phyloP scores from a whole-genome alignment of 805 yeast species.

The Candida yuanshanica region DNA sequence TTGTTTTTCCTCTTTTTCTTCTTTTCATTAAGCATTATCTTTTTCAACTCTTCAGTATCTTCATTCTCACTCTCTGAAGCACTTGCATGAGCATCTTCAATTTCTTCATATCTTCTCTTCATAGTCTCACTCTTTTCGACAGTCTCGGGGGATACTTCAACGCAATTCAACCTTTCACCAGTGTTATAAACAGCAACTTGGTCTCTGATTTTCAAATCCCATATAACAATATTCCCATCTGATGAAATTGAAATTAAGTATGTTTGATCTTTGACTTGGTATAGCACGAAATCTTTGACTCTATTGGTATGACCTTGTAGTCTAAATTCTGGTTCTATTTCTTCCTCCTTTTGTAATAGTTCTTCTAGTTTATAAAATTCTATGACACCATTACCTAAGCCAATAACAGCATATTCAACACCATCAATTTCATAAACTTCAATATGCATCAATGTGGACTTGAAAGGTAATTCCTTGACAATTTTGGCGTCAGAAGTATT shows the following conservation, averaged over 20 bases:
- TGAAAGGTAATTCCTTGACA: conserved; percentile 44
- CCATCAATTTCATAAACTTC: conserved; percentile 43
- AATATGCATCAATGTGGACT: conserved; percentile 61
- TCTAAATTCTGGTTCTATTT: conserved; percentile 41
- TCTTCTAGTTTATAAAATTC: conserved; percentile 44
- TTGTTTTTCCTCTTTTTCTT: conserved; percentile 34
- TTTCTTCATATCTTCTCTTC: conserved; percentile 47
- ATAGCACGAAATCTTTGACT: conserved; percentile 69
- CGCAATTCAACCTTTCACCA: conserved; percentile 88
- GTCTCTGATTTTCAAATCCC: conserved; percentile 67
- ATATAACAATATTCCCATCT: conserved; percentile 88
- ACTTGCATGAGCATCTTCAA: conserved; percentile 33
- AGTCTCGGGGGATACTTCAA: conserved; percentile 66
- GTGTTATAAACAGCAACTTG: conserved; percentile 88
- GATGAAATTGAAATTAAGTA: conserved; percentile 80
- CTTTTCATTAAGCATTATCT: conserved; percentile 38
- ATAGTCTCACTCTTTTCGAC: conserved; percentile 69
- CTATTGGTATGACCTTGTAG: conserved; percentile 81
- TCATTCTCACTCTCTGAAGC: conserved; percentile 71
- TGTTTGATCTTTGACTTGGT: conserved; percentile 31
- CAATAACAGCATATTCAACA: conserved; percentile 55
- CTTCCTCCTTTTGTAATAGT: conserved; percentile 27
- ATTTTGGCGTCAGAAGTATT: conserved; percentile 58
- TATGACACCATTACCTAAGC: conserved; percentile 68
- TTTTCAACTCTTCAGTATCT: conserved; percentile 61